Percentiles rank a stretch among this genome's conserved stretches.
phyloP scores from a whole-genome alignment of 108 stramenopile species.

The Nannochloropsis salina region DNA sequence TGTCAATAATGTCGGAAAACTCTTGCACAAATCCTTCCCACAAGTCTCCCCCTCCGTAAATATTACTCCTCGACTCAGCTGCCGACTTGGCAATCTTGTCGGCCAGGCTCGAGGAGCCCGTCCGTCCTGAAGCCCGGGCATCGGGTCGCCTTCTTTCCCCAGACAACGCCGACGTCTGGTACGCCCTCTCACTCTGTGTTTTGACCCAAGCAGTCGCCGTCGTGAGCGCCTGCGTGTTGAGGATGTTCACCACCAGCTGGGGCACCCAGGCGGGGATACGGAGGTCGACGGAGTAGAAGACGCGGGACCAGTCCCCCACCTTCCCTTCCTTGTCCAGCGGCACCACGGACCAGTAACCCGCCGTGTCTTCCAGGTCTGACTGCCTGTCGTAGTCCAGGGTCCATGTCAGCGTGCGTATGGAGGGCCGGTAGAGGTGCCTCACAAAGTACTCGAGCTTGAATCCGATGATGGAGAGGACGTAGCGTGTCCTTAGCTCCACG shows the following conservation, averaged over 20 bases:
- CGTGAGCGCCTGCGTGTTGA: constrained; percentile 39
- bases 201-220: constrained; percentile 20
- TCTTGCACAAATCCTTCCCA: neutral
- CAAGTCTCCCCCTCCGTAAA: constrained; percentile 2
- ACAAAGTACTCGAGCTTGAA: constrained; percentile 40
- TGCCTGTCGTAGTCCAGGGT: constrained; percentile 43
- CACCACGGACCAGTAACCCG: constrained; percentile 47
- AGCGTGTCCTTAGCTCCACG: neutral
- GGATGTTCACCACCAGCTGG: constrained; percentile 33
- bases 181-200: neutral
- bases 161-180: neutral
- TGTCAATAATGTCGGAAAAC: constrained; percentile 2
- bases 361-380: constrained; percentile 41
- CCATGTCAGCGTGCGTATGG: constrained; percentile 34
- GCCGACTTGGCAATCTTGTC: neutral
- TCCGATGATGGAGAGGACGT: constrained; percentile 38
- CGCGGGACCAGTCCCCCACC: constrained; percentile 34
- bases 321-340: neutral
- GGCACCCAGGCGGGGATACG: constrained; percentile 40
- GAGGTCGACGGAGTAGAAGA: constrained; percentile 40
- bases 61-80: neutral
- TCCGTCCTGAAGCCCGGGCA: neutral
- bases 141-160: neutral
- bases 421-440: constrained; percentile 37
- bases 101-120: neutral